Evolutionary conservation across 108 stramenopile genomes (phyloP), one percentile per base, ranked within the genome.

Genomic region (Phaeodactylum tricornutum): DNA sequence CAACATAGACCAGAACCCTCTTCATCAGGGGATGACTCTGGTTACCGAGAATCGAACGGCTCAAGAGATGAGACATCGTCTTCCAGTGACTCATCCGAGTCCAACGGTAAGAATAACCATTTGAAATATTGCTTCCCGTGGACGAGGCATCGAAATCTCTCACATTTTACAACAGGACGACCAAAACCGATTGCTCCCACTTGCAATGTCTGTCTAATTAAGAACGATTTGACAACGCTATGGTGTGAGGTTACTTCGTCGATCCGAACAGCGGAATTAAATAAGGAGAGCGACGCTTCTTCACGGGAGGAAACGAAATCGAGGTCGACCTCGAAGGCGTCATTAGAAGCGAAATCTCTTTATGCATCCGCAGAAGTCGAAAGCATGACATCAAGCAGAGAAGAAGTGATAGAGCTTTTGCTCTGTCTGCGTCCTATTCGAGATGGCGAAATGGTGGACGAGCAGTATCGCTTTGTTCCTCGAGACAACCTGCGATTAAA

Each of bases 161-260:
- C 35, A 43, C 19, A 27, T 26, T 24, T 9, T 31, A 17, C 41
- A 17, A 34, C 39, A 55, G 45, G 41, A 37, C 63, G 79, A 52
- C 41, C 64, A 29, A 72, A 66, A 28, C 80, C 75, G 3, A 44
- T 89, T 3, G 78, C 78, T 16, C 75, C 88, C 0, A 71, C 81
- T 29, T 77, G 72, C 55, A 73, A 78, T 30, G 49, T 91, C 4
- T 77, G 81, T 39, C 51, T 91, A 20, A 84, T 91, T 34, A 57
- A 84, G 24, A 48, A 67, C 40, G 88, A 91, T 51, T 51, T 84
- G 16, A 86, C 68, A 25, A 84, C 84, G 4, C 61, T 91, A 8
- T 86, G 88, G 82, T 91, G 88, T 45, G 88, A 91, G 55, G 71
- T 84, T 9, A 91, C 84, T 8, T 81, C 81, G 30, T 84, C 83